phyloP scores from a whole-genome alignment of 139 green algal species.

The Picochlorum sp. region DNA sequence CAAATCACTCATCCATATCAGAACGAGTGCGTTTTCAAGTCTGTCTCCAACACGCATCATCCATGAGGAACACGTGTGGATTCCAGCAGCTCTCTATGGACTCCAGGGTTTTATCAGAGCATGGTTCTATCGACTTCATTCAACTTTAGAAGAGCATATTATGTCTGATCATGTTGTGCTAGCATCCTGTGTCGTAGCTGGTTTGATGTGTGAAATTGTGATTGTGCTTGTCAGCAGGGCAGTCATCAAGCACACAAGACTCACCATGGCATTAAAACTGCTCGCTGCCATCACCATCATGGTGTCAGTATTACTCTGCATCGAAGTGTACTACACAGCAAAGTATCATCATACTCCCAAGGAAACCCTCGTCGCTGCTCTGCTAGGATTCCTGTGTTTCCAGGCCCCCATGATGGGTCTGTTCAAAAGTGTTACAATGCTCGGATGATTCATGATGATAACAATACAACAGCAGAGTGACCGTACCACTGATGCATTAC shows the following conservation, averaged over 20 bases:
- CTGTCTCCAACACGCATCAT: no score
- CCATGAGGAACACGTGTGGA: no score
- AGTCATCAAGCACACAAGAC: neutral
- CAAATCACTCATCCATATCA: no score
- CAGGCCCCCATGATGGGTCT: constrained; percentile 20
- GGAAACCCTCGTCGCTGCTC: constrained; percentile 16
- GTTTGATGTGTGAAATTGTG: constrained; percentile 17
- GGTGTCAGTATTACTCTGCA: constrained; percentile 11
- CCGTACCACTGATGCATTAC: no score
- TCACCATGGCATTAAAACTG: neutral
- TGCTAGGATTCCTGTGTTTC: constrained; percentile 18
- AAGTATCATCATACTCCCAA: constrained; percentile 28
- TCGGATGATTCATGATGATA: no score
- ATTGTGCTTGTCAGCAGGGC: constrained; percentile 10
- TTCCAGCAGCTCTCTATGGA: constrained; percentile 1
- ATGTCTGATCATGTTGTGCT: constrained; percentile 36
- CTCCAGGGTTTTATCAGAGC: neutral
- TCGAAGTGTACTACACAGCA: constrained; percentile 28
- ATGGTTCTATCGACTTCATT: no score
- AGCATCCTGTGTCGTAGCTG: constrained; percentile 11
- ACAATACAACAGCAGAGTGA: no score
- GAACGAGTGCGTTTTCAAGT: no score
- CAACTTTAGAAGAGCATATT: constrained; percentile 6
- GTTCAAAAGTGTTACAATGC: no score
- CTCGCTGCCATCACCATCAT: constrained; percentile 1